Percentiles rank a stretch among this genome's conserved stretches.
phyloP scores from a whole-genome alignment of 2,329 filamentous ascomycete species.

The Fusarium pseudocircinatum region DNA sequence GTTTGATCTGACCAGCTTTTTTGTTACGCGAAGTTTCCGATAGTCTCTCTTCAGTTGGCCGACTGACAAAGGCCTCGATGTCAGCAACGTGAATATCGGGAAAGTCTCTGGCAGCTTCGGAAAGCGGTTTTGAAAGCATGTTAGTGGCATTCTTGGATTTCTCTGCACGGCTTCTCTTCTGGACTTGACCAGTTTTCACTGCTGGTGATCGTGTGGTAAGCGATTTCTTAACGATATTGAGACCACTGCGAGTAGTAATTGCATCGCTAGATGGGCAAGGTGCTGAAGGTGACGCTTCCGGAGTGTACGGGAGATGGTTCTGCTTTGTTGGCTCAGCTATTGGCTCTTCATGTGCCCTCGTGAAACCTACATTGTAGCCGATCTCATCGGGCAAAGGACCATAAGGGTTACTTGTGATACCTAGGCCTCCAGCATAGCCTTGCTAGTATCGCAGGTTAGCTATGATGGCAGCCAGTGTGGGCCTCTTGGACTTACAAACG shows the following conservation, averaged over 20 bases:
- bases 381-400: slow-evolving; percentile 35
- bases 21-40: slow-evolving; percentile 72
- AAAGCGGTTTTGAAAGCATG: slow-evolving; percentile 73
- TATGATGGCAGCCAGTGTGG: not conserved
- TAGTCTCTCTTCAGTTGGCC: slow-evolving; percentile 71
- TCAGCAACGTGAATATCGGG: slow-evolving; percentile 73
- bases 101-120: slow-evolving; percentile 72
- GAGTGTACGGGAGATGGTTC: slow-evolving; percentile 49
- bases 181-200: slow-evolving; percentile 35
- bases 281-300: slow-evolving; percentile 62
- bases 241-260: slow-evolving; percentile 52
- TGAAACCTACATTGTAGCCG: slow-evolving; percentile 33
- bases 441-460: slow-evolving; percentile 10
- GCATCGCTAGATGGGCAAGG: slow-evolving; percentile 29
- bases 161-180: slow-evolving; percentile 46
- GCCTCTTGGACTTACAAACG: slow-evolving; percentile 29
- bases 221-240: slow-evolving; percentile 42
- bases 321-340: slow-evolving; percentile 12
- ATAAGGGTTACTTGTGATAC: slow-evolving; percentile 24
- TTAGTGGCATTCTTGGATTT: slow-evolving; percentile 48
- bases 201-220: slow-evolving; percentile 9
- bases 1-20: slow-evolving; percentile 81
- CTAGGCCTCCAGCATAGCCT: slow-evolving; percentile 14
- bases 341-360: not conserved
- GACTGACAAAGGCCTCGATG: slow-evolving; percentile 82